These are phyloP conservation scores for Somion occarium DNA, from an alignment of 1,284 basidiomycete genomes.

Conservation along the genomic window DNA sequence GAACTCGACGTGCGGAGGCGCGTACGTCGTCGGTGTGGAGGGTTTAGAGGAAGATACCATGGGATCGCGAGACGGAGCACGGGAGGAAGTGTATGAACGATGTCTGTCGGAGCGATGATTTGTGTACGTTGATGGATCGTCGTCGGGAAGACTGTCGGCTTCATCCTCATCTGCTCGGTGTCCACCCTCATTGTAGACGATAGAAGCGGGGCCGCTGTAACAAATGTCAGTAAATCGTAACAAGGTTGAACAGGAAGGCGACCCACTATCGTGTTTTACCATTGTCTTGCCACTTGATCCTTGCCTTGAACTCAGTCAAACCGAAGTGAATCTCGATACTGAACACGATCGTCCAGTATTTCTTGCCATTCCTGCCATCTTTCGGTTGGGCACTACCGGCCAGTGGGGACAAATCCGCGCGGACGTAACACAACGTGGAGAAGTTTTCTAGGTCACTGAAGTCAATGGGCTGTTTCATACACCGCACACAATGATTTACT, in stretches of 20 bases:
- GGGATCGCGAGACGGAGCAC: conserved; percentile 28
- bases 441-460: conserved; percentile 46
- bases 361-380: conserved; percentile 55
- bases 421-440: conserved; percentile 71
- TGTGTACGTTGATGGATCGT: conserved; percentile 22
- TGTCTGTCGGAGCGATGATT: conserved; percentile 20
- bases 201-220: conserved; percentile 65
- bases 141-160: conserved; percentile 27
- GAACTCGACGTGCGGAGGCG: conserved; percentile 13
- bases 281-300: conserved; percentile 77
- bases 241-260: conserved; percentile 1
- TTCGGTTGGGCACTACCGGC: conserved; percentile 65
- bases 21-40: conserved; percentile 15
- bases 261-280: conserved; percentile 33
- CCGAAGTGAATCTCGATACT: conserved; percentile 80
- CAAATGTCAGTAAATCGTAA: not conserved
- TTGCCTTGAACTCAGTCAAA: conserved; percentile 71
- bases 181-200: conserved; percentile 75
- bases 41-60: conserved; percentile 12
- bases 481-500: conserved; percentile 13
- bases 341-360: conserved; percentile 77
- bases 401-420: conserved; percentile 67
- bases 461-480: not conserved
- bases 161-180: conserved; percentile 64
- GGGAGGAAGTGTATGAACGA: conserved; percentile 20